phyloP scores from a whole-genome alignment of 805 yeast genomes.

The Saccharomycopsis vini region DNA sequence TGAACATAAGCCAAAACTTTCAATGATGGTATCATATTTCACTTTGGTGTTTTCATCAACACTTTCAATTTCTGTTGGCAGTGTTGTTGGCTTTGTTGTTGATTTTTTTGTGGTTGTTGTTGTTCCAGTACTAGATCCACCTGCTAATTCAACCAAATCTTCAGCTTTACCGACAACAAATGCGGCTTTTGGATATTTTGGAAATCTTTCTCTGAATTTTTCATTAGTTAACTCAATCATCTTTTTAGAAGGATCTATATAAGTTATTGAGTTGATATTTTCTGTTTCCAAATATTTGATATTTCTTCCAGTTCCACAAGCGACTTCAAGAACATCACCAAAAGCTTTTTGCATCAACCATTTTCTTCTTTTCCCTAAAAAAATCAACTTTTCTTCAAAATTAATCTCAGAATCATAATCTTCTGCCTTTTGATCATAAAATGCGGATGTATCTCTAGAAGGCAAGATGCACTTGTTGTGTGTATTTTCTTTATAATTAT shows the following conservation, averaged over 20 bases:
- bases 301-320: conserved; percentile 95
- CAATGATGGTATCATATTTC: conserved; percentile 84
- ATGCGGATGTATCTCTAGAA: conserved; percentile 71
- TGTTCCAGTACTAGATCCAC: conserved; percentile 19
- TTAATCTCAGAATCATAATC: conserved; percentile 76
- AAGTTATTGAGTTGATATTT: conserved; percentile 63
- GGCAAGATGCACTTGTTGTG: conserved; percentile 37
- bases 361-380: conserved; percentile 53
- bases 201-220: conserved; percentile 62
- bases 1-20: conserved; percentile 93
- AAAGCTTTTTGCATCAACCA: conserved; percentile 69
- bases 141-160: conserved; percentile 54
- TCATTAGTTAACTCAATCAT: conserved; percentile 78
- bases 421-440: conserved; percentile 69
- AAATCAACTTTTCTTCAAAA: conserved; percentile 37
- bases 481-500: conserved; percentile 17
- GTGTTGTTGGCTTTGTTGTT: conserved; percentile 21
- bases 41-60: conserved; percentile 27
- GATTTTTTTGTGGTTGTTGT: conserved; percentile 13
- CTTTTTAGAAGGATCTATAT: conserved; percentile 71
- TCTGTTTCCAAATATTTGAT: conserved; percentile 61
- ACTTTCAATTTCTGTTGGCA: conserved; percentile 22
- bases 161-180: conserved; percentile 90
- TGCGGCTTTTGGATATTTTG: conserved; percentile 62
- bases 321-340: conserved; percentile 91